Conservation (phyloP, 2,329 filamentous ascomycete genomes). For the Taxawa tesnikishii region DNA sequence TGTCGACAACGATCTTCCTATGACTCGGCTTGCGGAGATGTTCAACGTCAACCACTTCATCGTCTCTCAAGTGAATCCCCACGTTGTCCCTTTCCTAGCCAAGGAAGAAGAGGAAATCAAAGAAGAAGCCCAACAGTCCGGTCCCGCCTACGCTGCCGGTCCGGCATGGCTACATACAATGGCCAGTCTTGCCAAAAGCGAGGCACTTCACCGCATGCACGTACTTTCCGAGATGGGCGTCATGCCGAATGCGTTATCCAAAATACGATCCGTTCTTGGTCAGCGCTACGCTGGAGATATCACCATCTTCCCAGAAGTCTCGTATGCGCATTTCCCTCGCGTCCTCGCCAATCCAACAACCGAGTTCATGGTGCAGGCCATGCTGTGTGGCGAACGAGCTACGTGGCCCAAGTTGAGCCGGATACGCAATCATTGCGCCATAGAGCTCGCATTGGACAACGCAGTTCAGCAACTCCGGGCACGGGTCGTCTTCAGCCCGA, state of each 20-base stretch:
- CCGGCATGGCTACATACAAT: conserved; percentile 53
- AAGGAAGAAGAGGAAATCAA: conserved; percentile 46
- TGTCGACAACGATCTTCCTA: conserved; percentile 86
- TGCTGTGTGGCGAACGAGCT: conserved; percentile 66
- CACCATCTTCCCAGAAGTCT: conserved; percentile 76
- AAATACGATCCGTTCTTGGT: conserved; percentile 61
- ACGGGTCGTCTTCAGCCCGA: conserved; percentile 56
- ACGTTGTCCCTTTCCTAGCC: conserved; percentile 74
- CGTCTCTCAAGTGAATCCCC: conserved; percentile 91
- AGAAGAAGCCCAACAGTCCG: conserved; percentile 21
- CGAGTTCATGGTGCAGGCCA: conserved; percentile 75
- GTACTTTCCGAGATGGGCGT: conserved; percentile 69
- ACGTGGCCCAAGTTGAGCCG: conserved; percentile 86
- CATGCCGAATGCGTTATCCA: conserved; percentile 61
- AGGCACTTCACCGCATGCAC: conserved; percentile 69
- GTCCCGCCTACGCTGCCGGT: conserved; percentile 27
- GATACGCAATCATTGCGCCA: conserved; percentile 75
- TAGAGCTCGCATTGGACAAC: conserved; percentile 72
- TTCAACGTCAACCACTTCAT: conserved; percentile 99
- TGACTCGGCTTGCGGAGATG: conserved; percentile 81
- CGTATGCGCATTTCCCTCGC: conserved; percentile 58
- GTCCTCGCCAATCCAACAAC: conserved; percentile 74
- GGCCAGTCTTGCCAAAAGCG: conserved; percentile 63
- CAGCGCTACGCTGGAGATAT: conserved; percentile 94
- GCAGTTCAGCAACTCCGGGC: conserved; percentile 59